phyloP scores from a whole-genome alignment of 1,139 yeast genomes.

The Yamadazyma spencermartinsiae region DNA sequence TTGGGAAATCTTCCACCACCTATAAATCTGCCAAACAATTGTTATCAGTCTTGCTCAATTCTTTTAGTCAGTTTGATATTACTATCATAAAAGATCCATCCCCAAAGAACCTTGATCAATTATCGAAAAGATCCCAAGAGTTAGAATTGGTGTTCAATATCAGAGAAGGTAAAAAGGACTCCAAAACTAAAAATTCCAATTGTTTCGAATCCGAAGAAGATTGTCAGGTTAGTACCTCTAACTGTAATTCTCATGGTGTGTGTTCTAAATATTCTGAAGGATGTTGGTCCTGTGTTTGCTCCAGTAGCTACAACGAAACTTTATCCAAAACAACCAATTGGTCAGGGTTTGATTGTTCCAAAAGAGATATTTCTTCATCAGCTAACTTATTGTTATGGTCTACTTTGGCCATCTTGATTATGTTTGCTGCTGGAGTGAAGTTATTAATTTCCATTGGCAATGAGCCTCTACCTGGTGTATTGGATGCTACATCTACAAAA shows the following conservation, averaged over 20 bases:
- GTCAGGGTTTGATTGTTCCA: constrained; percentile 68
- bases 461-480: constrained; percentile 68
- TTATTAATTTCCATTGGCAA: constrained; percentile 54
- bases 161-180: constrained; percentile 4
- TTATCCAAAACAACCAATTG: constrained; percentile 57
- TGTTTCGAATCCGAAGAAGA: constrained; percentile 49
- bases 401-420: constrained; percentile 43
- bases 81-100: constrained; percentile 27
- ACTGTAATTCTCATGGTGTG: constrained; percentile 64
- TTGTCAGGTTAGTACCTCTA: constrained; percentile 53
- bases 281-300: constrained; percentile 62
- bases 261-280: constrained; percentile 43
- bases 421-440: constrained; percentile 55
- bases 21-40: constrained; percentile 37
- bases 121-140: constrained; percentile 26
- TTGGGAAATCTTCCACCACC: constrained; percentile 42
- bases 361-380: constrained; percentile 63
- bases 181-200: constrained; percentile 2
- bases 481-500: constrained; percentile 51
- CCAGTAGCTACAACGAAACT: constrained; percentile 47
- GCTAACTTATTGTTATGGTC: constrained; percentile 73
- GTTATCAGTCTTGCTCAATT: constrained; percentile 30
- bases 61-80: constrained; percentile 33
- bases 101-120: constrained; percentile 3
- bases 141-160: constrained; percentile 22